Percentiles rank a stretch among this genome's conserved stretches.
Evolutionary conservation across 768 basidiomycete species (phyloP).

Genomic region (Lentinus brumalis): DNA sequence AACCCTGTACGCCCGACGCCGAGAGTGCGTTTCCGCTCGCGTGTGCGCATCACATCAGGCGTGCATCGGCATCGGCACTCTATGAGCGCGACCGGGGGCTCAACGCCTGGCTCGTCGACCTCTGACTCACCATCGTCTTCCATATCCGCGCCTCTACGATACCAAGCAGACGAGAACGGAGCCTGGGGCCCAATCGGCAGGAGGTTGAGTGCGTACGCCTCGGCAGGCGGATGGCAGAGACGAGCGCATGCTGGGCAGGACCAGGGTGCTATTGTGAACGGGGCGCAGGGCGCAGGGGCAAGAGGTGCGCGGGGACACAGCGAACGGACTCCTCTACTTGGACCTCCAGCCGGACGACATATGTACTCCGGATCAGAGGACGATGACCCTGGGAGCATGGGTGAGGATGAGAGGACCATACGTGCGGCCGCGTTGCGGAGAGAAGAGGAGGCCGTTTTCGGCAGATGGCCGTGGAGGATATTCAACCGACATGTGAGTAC

Average conservation of each 20-base stretch:
- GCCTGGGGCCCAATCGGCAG: constrained; percentile 63
- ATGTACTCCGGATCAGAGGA: constrained; percentile 25
- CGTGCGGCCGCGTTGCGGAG: constrained; percentile 40
- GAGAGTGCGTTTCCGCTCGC: constrained; percentile 68
- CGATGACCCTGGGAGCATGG: constrained; percentile 22
- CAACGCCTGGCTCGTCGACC: constrained; percentile 49
- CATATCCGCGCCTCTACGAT: constrained; percentile 77
- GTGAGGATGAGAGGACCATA: constrained; percentile 28
- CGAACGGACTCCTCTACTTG: constrained; percentile 45
- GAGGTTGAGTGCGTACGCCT: constrained; percentile 44
- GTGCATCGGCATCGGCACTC: constrained; percentile 48
- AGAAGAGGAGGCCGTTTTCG: constrained; percentile 60
- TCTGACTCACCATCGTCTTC: constrained; percentile 77
- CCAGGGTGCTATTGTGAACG: neutral
- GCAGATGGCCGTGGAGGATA: constrained; percentile 66
- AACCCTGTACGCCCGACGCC: constrained; percentile 19
- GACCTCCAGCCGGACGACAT: constrained; percentile 25
- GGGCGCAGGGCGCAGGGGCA: constrained; percentile 23
- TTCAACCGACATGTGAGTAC: constrained; percentile 68
- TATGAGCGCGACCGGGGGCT: constrained; percentile 7
- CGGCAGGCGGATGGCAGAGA: constrained; percentile 18
- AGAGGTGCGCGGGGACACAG: constrained; percentile 16
- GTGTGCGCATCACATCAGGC: constrained; percentile 78
- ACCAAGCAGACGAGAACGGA: constrained; percentile 48
- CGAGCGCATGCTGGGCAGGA: constrained; percentile 10